phyloP scores from a whole-genome alignment of 176 grass and related monocot genomes.

The Eragrostis curvula region DNA sequence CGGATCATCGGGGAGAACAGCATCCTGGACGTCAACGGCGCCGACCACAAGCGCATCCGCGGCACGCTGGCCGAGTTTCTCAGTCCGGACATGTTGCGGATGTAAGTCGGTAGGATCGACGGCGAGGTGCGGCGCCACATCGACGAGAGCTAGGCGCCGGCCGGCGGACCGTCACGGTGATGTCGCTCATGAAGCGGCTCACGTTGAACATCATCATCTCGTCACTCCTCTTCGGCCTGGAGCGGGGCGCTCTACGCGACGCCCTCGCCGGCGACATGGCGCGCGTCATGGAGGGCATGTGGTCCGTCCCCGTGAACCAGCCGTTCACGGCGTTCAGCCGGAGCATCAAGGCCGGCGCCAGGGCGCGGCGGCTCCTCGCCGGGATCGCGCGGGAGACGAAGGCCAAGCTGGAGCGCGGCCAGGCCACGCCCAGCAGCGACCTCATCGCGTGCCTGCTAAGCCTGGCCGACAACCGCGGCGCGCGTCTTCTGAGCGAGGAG shows the following conservation, averaged over 20 bases:
- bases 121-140: slow-evolving; percentile 54
- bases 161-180: slow-evolving; percentile 22
- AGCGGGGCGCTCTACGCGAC: slow-evolving; percentile 1
- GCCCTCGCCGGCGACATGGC: slow-evolving; percentile 29
- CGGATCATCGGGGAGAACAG: slow-evolving; percentile 37
- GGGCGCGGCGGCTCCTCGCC: neutral
- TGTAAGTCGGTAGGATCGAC: slow-evolving; percentile 58
- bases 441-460: slow-evolving; percentile 51
- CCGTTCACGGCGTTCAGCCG: slow-evolving; percentile 49
- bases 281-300: slow-evolving; percentile 13
- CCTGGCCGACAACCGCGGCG: neutral
- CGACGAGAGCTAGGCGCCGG: slow-evolving; percentile 33
- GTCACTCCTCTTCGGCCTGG: slow-evolving; percentile 49
- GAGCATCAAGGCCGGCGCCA: slow-evolving; percentile 31
- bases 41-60: slow-evolving; percentile 52
- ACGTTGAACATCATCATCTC: slow-evolving; percentile 58
- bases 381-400: neutral
- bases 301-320: slow-evolving; percentile 42
- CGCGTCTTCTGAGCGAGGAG: slow-evolving; percentile 40
- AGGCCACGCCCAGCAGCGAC: slow-evolving; percentile 26
- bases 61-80: slow-evolving; percentile 55
- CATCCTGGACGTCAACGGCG: slow-evolving; percentile 46
- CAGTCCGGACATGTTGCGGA: slow-evolving; percentile 51
- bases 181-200: slow-evolving; percentile 56
- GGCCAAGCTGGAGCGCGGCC: slow-evolving; percentile 14